phyloP scores from a whole-genome alignment of 2,329 filamentous ascomycete species.

The Xylogone sp. region DNA sequence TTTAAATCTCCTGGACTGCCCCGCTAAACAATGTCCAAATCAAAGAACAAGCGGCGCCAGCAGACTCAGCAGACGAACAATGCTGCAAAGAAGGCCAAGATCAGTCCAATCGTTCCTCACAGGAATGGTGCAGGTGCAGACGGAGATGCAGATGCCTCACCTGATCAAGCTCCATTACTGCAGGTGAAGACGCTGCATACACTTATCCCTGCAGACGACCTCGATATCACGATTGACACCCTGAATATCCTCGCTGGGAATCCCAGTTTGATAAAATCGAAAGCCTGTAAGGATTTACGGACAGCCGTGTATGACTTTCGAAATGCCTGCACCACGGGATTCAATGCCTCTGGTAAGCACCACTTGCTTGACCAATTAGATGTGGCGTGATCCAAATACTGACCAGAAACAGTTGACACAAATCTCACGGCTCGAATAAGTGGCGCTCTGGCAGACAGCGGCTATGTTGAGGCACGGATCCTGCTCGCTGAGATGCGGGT shows the following conservation, averaged over 20 bases:
- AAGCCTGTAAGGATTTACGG: conserved; percentile 62
- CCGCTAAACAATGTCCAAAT: conserved; percentile 35
- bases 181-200: conserved; percentile 49
- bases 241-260: conserved; percentile 54
- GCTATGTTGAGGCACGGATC: conserved; percentile 61
- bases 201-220: conserved; percentile 58
- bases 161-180: conserved; percentile 26
- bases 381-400: conserved; percentile 4
- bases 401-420: conserved; percentile 38
- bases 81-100: conserved; percentile 36
- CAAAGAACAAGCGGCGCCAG: conserved; percentile 44
- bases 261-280: conserved; percentile 62
- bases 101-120: too few species aligned
- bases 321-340: conserved; percentile 63
- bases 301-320: conserved; percentile 67
- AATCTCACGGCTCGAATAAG: conserved; percentile 66
- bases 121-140: too few species aligned
- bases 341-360: conserved; percentile 49
- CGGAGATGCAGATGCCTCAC: conserved; percentile 24
- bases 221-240: conserved; percentile 65
- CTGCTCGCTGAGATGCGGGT: conserved; percentile 68
- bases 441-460: conserved; percentile 60
- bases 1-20: too few species aligned
- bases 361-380: conserved; percentile 9
- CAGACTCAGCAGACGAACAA: conserved; percentile 33